Percentiles rank a stretch among this genome's conserved stretches.
Conservation (phyloP, 805 yeast species). For the Teunomyces atbi region DNA sequence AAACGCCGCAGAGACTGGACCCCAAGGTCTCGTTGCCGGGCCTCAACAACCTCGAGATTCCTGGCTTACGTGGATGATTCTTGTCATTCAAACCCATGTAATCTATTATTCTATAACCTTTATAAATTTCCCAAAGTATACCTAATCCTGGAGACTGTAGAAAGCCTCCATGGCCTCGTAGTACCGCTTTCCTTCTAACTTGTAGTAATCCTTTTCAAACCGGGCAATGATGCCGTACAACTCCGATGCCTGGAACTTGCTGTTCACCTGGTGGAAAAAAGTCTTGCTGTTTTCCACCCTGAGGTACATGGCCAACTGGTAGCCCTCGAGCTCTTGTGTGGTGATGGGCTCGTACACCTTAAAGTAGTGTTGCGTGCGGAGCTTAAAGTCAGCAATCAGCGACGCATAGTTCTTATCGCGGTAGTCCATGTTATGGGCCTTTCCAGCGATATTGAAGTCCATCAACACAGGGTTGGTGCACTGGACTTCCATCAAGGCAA, state of each 20-base stretch:
- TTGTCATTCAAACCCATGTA: not conserved
- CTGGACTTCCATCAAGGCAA: constrained; percentile 58
- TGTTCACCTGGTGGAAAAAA: constrained; percentile 7
- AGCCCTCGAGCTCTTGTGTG: constrained; percentile 20
- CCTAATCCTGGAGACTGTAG: constrained; percentile 9
- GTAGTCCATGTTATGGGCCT: constrained; percentile 64
- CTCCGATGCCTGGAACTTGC: constrained; percentile 17
- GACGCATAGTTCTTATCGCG: constrained; percentile 46
- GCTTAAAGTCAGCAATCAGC: constrained; percentile 60
- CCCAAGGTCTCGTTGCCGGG: constrained; percentile 23
- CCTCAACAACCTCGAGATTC: constrained; percentile 14
- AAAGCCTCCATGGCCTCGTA: constrained; percentile 25
- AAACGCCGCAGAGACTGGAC: not conserved
- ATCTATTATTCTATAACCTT: not conserved
- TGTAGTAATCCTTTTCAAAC: constrained; percentile 18
- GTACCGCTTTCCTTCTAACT: constrained; percentile 23
- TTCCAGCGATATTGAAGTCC: constrained; percentile 61
- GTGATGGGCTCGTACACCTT: constrained; percentile 32
- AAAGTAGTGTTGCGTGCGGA: constrained; percentile 53
- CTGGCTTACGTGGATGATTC: not conserved
- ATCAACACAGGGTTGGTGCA: constrained; percentile 53
- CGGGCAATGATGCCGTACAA: constrained; percentile 7
- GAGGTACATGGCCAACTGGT: constrained; percentile 22
- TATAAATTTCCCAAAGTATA: no score
- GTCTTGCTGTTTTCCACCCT: constrained; percentile 11